Evolutionary conservation across 495 filamentous ascomycete genomes (phyloP).

Genomic region (Darksidea phi): DNA sequence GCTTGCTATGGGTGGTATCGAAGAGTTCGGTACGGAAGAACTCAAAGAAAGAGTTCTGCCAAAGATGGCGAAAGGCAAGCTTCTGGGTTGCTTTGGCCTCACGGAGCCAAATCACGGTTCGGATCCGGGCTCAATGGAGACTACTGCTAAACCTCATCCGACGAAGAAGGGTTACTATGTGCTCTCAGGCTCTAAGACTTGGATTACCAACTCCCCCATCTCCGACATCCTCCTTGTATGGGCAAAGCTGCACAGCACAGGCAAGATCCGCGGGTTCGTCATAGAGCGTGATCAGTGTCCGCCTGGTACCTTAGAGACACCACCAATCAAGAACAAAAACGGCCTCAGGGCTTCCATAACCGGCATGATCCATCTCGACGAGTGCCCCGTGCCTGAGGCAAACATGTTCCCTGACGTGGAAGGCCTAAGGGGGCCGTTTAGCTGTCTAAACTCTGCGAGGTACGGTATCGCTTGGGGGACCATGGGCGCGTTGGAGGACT

Average conservation of each 20-base stretch:
- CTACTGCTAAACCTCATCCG: constrained; percentile 79
- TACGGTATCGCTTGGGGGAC: constrained; percentile 91
- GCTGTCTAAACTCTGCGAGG: constrained; percentile 87
- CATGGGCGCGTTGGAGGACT: constrained; percentile 93
- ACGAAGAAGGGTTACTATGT: constrained; percentile 80
- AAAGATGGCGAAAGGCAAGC: constrained; percentile 77
- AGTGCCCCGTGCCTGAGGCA: constrained; percentile 80
- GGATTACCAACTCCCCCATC: constrained; percentile 98
- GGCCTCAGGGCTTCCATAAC: constrained; percentile 91
- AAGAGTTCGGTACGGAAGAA: constrained; percentile 87
- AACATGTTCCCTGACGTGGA: constrained; percentile 95
- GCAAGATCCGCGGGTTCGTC: constrained; percentile 93
- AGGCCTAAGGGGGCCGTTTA: constrained; percentile 85
- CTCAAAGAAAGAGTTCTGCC: constrained; percentile 87
- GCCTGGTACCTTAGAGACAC: constrained; percentile 85
- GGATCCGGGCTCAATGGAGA: constrained; percentile 96
- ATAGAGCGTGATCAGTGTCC: constrained; percentile 80
- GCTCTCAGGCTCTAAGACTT: constrained; percentile 87
- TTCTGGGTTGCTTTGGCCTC: constrained; percentile 88
- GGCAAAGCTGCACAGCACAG: constrained; percentile 86
- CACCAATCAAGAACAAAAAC: constrained; percentile 91
- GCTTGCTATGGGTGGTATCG: constrained; percentile 93
- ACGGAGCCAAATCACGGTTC: constrained; percentile 98
- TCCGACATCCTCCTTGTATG: constrained; percentile 88
- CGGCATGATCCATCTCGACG: constrained; percentile 94